Base-by-base conservation (phyloP, 805 yeast species). In the Candida broadrunensis region DNA sequence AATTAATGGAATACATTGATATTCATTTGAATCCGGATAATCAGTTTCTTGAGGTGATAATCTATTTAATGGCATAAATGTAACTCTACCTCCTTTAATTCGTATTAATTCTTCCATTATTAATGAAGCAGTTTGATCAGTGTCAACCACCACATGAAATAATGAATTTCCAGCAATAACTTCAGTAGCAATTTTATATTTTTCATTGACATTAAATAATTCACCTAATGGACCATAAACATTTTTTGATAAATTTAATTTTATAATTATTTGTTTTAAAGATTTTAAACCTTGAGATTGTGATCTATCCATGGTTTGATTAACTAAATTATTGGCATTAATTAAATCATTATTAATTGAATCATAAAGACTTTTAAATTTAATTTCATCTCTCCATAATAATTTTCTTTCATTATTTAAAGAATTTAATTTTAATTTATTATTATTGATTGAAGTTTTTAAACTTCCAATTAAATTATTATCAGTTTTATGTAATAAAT, bases 141-240 rank as follows among this genome's bases (percentile, higher is more conserved):
- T 81, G 54, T 89, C 96, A 12, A 91, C 98, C 18, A 93, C 93
- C 23, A 91, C 80, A 57, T 91, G 88, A 54, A 89, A 90, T 38
- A 93, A 65, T 2, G 95, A 77, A 45, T 78, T 81, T 1, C 97
- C 97, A 17, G 95, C 97, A 36, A 88, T 77, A 2, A 85, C 90
- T 57, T 93, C 98, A 1, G 83, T 87, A 1, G 97, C 96, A 1
- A 81, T 75, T 54, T 83, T 83, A 56, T 88, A 90, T 53, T 86
- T 86, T 39, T 85, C 89, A 48, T 84, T 84, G 3, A 88, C 91
- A 42, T 75, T 75, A 38, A 93, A 84, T 24, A 93, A 67, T 47
- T 89, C 96, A 30, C 95, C 93, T 14, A 93, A 61, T 0, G 95
- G 83, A 0, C 99, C 99, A 61, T 77, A 81, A 8, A 88, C 95